These are phyloP conservation scores for Trichoderma atrobrunneum DNA, from an alignment of 2,329 filamentous ascomycete species.

Conservation along the genomic window DNA sequence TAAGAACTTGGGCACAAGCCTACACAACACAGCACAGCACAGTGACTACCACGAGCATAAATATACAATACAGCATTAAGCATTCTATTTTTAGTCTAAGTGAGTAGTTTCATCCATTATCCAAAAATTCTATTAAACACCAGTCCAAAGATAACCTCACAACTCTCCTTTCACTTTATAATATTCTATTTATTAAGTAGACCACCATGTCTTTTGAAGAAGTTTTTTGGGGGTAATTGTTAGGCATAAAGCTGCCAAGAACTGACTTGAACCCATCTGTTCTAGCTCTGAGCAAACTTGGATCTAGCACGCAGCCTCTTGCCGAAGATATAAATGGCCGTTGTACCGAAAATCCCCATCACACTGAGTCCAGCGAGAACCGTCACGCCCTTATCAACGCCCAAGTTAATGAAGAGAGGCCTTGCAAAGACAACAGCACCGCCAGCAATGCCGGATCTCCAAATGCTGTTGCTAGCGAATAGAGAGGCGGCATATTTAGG, in stretches of 20 bases:
- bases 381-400: slow-evolving; percentile 22
- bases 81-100: neutral
- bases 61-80: neutral
- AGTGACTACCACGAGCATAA: neutral
- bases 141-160: neutral
- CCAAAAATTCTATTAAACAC: neutral
- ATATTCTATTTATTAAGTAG: neutral
- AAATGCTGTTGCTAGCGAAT: slow-evolving; percentile 24
- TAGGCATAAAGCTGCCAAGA: neutral
- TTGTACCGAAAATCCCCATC: slow-evolving; percentile 19
- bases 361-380: slow-evolving; percentile 23
- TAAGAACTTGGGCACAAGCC: neutral
- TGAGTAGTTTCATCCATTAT: neutral
- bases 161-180: neutral
- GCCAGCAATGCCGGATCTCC: slow-evolving; percentile 19
- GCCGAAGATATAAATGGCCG: slow-evolving; percentile 17
- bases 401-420: slow-evolving; percentile 23
- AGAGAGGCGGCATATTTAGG: slow-evolving; percentile 23
- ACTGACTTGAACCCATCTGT: neutral
- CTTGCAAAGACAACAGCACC: slow-evolving; percentile 21
- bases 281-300: slow-evolving; percentile 13
- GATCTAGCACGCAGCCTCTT: slow-evolving; percentile 9
- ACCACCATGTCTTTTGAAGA: neutral
- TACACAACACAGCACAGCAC: neutral
- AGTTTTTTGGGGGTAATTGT: too few relatives aligned